These are phyloP conservation scores for Pestalotiopsis sp. DNA, from an alignment of 2,329 filamentous ascomycete genomes.

Conservation along the genomic window DNA sequence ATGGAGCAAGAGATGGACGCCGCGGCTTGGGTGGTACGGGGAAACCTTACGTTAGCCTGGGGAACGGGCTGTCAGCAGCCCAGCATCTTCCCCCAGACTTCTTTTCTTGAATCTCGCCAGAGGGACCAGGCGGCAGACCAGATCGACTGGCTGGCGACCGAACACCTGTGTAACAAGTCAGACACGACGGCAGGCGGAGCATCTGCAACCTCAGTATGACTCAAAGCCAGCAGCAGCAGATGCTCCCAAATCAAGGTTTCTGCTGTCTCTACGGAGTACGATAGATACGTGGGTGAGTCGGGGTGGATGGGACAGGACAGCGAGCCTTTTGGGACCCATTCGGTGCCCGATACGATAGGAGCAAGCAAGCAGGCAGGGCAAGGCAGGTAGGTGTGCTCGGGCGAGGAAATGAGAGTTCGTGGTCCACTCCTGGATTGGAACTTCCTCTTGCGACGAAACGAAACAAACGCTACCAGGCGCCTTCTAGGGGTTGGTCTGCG, in stretches of 20 bases:
- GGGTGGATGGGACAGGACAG: background rate
- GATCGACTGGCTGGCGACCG: slow-evolving; percentile 4
- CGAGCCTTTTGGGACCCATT: background rate
- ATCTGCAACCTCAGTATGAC: slow-evolving; percentile 8
- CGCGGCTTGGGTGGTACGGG: background rate
- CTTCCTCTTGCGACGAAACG: background rate
- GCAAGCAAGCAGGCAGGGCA: background rate
- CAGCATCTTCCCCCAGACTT: background rate
- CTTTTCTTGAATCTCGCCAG: background rate
- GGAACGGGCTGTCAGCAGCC: slow-evolving; percentile 7
- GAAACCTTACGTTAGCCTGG: slow-evolving; percentile 6
- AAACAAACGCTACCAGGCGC: background rate
- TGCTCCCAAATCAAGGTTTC: background rate
- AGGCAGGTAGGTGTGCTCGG: slow-evolving; percentile 7
- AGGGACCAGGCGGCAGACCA: background rate
- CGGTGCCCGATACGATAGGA: slow-evolving; percentile 7
- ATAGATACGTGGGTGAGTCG: background rate
- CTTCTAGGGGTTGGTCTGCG: background rate
- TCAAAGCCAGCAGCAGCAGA: background rate
- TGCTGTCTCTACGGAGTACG: background rate
- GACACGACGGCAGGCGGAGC: slow-evolving; percentile 8
- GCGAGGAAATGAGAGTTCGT: slow-evolving; percentile 2
- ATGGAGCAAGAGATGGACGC: background rate
- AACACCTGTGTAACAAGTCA: slow-evolving; percentile 6
- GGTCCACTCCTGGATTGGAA: background rate